Percentiles rank a stretch among this genome's conserved stretches.
Conservation (phyloP, 805 yeast genomes). For the Candida golubevii region DNA sequence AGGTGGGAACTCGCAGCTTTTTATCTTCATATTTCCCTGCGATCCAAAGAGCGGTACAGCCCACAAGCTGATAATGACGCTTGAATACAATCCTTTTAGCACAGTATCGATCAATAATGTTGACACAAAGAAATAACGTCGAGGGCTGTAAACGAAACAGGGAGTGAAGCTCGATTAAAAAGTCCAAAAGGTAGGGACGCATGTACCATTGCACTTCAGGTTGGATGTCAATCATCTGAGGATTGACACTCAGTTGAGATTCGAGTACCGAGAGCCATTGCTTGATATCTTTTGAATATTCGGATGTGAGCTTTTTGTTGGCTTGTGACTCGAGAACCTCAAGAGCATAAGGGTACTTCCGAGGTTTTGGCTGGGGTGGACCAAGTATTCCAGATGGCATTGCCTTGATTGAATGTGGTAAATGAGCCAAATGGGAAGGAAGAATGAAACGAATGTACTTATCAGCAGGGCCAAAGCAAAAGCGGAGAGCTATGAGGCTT, state of each 20-base stretch:
- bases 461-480: too few species aligned
- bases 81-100: constrained; percentile 44
- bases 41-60: constrained; percentile 46
- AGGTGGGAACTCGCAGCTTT: constrained; percentile 53
- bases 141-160: constrained; percentile 39
- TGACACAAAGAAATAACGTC: constrained; percentile 40
- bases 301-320: constrained; percentile 39
- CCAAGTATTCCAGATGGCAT: constrained; percentile 14
- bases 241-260: constrained; percentile 38
- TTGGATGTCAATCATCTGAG: constrained; percentile 47
- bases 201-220: constrained; percentile 48
- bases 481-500: too few species aligned
- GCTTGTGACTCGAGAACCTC: constrained; percentile 46
- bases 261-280: constrained; percentile 40
- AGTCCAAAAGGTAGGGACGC: constrained; percentile 43
- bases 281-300: constrained; percentile 39
- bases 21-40: constrained; percentile 55
- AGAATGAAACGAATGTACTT: too few species aligned
- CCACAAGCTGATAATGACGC: constrained; percentile 45
- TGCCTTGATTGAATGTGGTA: background rate
- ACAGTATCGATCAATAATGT: constrained; percentile 44
- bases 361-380: constrained; percentile 27
- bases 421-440: too few species aligned
- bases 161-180: constrained; percentile 41
- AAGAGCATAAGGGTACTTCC: constrained; percentile 39